Evolutionary conservation across 257 asterid genomes (phyloP), one percentile per base, ranked within the genome.

Genomic region (Verbascum thapsus): DNA sequence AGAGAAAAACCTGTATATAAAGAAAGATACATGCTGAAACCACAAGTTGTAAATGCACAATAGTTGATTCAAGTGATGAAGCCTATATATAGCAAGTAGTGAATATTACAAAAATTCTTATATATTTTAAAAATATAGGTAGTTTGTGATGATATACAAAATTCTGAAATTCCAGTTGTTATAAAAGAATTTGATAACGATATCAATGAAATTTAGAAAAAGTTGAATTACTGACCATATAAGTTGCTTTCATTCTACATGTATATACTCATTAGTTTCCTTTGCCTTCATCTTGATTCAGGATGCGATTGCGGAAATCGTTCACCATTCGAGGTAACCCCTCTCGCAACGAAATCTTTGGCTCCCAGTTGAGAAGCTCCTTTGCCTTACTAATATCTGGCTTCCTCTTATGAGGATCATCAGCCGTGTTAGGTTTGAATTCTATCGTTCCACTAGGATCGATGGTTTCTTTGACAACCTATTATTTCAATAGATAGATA

Each of bases 351-450:
- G 98, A 72, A 40, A 94, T 70, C 72, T 79, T 88, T 7, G 99
- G 99, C 82, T 90, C 98, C 99, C 99, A 94, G 72, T 90, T 84
- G 53, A 94, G 86, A 49, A 87, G 86, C 41, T 88, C 95, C 78
- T 85, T 94, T 34, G 99, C 99, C 74, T 90, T 90, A 76, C 72
- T 78, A 13, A 94, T 94, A 67, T 94, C 98, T 10, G 99, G 99
- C 67, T 94, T 94, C 72, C 99, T 84, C 82, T 90, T 90, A 65
- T 94, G 99, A 70, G 99, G 99, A 74, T 87, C 99, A 59, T 94
- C 98, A 20, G 92, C 99, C 3, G 99, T 94, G 88, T 94, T 94
- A 4, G 87, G 80, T 77, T 63, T 90, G 79, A 85, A 90, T 61
- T 80, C 96, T 8, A 94, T 84, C 0, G 82, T 73, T 3, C 96